Evolutionary conservation across 306 rosid genomes (phyloP).

Genomic region (Quercus ilex): DNA sequence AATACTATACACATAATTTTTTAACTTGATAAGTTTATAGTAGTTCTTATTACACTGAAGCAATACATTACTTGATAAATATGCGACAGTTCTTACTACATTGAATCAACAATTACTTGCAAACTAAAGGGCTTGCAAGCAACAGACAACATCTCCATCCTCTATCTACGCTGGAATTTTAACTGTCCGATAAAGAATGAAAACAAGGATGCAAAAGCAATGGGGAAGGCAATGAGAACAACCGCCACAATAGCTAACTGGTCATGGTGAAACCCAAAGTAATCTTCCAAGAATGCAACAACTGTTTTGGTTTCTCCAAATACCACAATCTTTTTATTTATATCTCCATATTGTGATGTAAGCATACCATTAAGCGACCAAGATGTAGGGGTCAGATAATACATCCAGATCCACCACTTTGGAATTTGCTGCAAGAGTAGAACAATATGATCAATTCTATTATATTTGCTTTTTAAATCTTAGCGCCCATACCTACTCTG

Average conservation of each 20-base stretch:
- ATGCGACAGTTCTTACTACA: too few relatives aligned
- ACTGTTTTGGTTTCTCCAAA: not conserved
- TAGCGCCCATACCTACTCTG: not conserved
- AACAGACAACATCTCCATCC: too few relatives aligned
- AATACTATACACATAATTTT: too few relatives aligned
- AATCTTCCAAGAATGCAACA: not conserved
- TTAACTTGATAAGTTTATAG: too few relatives aligned
- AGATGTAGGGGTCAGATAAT: slow-evolving; percentile 1
- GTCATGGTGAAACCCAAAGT: not conserved
- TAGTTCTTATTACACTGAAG: too few relatives aligned
- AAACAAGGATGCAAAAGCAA: not conserved
- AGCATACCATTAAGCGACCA: not conserved
- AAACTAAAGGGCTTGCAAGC: too few relatives aligned
- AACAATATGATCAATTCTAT: not conserved
- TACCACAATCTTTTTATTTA: not conserved
- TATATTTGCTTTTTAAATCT: not conserved
- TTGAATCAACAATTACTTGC: too few relatives aligned
- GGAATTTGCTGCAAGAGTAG: not conserved
- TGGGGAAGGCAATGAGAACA: not conserved
- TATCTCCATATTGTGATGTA: not conserved
- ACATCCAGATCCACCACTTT: slow-evolving; percentile 1
- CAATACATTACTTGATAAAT: too few relatives aligned
- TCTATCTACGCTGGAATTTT: not conserved
- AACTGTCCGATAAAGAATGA: not conserved
- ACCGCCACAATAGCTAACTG: not conserved